Percentiles rank a stretch among this genome's conserved stretches.
These are phyloP conservation scores for Globisporangium iwayamae DNA, from an alignment of 352 stramenopile species.

Conservation along the genomic window DNA sequence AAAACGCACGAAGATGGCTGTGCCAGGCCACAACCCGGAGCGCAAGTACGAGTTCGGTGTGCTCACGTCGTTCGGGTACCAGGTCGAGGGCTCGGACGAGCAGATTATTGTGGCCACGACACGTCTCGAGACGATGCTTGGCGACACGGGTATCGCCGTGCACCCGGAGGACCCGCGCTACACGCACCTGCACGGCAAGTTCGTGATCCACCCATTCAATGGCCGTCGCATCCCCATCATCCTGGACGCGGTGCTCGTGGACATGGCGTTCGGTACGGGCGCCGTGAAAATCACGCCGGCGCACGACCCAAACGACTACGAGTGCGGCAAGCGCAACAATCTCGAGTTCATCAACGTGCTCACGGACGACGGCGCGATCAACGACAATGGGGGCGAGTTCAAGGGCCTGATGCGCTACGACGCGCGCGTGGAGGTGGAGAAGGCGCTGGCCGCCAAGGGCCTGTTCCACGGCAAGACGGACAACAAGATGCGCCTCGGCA, in stretches of 20 bases:
- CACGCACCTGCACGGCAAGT: slow-evolving; percentile 98
- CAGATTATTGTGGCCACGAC: slow-evolving; percentile 90
- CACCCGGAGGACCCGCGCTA: slow-evolving; percentile 99
- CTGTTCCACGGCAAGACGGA: slow-evolving; percentile 96
- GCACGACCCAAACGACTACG: slow-evolving; percentile 99
- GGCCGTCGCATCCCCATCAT: slow-evolving; percentile 97
- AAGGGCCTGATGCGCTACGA: slow-evolving; percentile 88
- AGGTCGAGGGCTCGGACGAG: slow-evolving; percentile 88
- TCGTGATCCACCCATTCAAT: slow-evolving; percentile 98
- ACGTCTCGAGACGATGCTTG: slow-evolving; percentile 99
- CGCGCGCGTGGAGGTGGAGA: slow-evolving; percentile 81
- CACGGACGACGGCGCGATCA: slow-evolving; percentile 96
- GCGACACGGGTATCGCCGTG: slow-evolving; percentile 97
- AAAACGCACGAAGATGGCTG: slow-evolving; percentile 92
- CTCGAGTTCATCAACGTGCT: slow-evolving; percentile 98
- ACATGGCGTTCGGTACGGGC: slow-evolving; percentile 98
- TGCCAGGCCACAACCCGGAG: slow-evolving; percentile 95
- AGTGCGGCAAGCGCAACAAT: slow-evolving; percentile 95
- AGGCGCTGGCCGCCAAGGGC: slow-evolving; percentile 92
- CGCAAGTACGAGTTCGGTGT: slow-evolving; percentile 99
- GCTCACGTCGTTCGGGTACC: slow-evolving; percentile 97
- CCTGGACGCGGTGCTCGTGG: slow-evolving; percentile 93
- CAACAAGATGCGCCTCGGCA: slow-evolving; percentile 98
- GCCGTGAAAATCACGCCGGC: slow-evolving; percentile 99
- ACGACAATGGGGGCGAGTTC: slow-evolving; percentile 90